Conservation (phyloP, 2,329 filamentous ascomycete species). For the Ilyonectria destructans region DNA sequence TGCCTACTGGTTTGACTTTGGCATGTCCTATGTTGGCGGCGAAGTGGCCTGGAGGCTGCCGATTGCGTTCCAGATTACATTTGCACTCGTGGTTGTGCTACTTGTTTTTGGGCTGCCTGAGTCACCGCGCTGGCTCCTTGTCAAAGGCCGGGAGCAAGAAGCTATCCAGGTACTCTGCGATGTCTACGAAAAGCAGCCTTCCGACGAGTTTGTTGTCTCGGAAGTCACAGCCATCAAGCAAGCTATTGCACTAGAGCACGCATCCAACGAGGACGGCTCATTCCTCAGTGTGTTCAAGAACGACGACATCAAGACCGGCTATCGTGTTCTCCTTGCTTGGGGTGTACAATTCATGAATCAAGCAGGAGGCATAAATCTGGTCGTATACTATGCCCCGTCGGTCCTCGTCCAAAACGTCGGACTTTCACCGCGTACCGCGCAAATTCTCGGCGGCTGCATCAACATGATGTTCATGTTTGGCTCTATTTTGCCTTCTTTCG, state of each 20-base stretch:
- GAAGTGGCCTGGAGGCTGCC: slow-evolving; percentile 44
- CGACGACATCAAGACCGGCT: slow-evolving; percentile 35
- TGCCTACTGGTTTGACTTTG: slow-evolving; percentile 60
- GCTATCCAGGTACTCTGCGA: slow-evolving; percentile 55
- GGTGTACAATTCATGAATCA: slow-evolving; percentile 56
- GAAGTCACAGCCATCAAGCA: slow-evolving; percentile 58
- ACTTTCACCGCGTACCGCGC: slow-evolving; percentile 43
- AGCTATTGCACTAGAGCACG: slow-evolving; percentile 57
- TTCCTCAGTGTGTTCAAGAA: slow-evolving; percentile 55
- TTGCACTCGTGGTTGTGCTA: slow-evolving; percentile 52
- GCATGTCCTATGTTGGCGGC: slow-evolving; percentile 51
- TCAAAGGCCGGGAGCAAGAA: slow-evolving; percentile 55
- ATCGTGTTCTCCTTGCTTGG: slow-evolving; percentile 37
- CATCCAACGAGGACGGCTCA: slow-evolving; percentile 51
- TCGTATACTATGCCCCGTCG: slow-evolving; percentile 54
- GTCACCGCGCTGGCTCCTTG: slow-evolving; percentile 59
- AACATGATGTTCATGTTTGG: slow-evolving; percentile 59
- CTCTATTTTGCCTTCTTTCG: slow-evolving; percentile 54
- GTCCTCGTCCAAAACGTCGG: slow-evolving; percentile 35
- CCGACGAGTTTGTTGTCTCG: slow-evolving; percentile 53
- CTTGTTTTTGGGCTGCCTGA: slow-evolving; percentile 58
- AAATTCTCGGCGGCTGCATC: slow-evolving; percentile 56
- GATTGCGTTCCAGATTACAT: slow-evolving; percentile 51
- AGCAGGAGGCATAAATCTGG: slow-evolving; percentile 64
- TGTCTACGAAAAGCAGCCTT: slow-evolving; percentile 58